phyloP scores from a whole-genome alignment of 768 basidiomycete species.

The Lactarius sanguifluus region DNA sequence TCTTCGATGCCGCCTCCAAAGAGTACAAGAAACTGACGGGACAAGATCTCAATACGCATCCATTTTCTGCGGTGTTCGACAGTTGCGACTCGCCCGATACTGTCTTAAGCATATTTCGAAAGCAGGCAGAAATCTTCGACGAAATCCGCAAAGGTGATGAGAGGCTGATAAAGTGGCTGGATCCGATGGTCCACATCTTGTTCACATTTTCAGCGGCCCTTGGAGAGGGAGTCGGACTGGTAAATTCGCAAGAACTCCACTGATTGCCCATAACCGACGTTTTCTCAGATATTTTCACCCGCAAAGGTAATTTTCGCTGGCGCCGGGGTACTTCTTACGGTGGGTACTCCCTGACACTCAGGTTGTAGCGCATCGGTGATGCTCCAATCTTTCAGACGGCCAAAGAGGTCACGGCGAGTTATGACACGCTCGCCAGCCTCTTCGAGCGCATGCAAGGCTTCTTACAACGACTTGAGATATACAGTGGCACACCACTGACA shows the following conservation, averaged over 20 bases:
- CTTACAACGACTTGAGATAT: not conserved
- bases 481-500: not conserved
- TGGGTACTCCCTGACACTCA: not conserved
- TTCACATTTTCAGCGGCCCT: not conserved
- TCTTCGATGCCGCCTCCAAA: not conserved
- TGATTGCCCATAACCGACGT: not conserved
- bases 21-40: not conserved
- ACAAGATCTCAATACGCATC: not conserved
- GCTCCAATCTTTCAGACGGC: not conserved
- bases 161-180: not conserved
- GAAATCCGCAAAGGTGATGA: not conserved
- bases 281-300: not conserved
- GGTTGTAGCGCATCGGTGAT: not conserved
- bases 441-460: constrained; percentile 7
- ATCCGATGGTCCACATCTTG: not conserved
- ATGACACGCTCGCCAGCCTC: constrained; percentile 5
- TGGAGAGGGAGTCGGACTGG: not conserved
- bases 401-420: constrained; percentile 2
- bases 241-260: not conserved
- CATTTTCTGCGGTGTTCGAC: not conserved
- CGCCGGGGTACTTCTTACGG: not conserved
- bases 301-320: not conserved
- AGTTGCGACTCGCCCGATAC: not conserved
- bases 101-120: not conserved
- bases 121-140: not conserved